phyloP scores from a whole-genome alignment of 805 yeast genomes.

The Metschnikowia reukaufii region DNA sequence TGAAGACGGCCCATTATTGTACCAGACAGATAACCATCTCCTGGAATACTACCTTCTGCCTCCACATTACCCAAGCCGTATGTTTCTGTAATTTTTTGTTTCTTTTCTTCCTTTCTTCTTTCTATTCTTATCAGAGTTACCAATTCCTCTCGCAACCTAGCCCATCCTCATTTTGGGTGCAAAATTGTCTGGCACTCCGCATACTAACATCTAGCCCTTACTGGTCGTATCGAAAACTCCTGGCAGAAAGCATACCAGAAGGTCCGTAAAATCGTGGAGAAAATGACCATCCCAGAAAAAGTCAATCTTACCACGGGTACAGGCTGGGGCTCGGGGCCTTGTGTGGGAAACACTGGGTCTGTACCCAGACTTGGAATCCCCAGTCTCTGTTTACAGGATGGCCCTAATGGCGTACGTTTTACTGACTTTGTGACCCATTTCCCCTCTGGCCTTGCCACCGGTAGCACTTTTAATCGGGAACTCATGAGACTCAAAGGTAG shows the following conservation, averaged over 20 bases:
- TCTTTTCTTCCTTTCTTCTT: background rate
- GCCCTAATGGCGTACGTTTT: slow-evolving; percentile 59
- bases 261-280: slow-evolving; percentile 54
- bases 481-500: slow-evolving; percentile 53
- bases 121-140: too few species aligned
- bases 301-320: slow-evolving; percentile 65
- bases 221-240: slow-evolving; percentile 48
- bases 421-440: slow-evolving; percentile 57
- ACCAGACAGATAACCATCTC: slow-evolving; percentile 29
- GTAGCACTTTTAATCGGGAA: slow-evolving; percentile 55
- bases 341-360: slow-evolving; percentile 61
- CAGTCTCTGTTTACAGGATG: slow-evolving; percentile 59
- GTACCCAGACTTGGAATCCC: slow-evolving; percentile 56
- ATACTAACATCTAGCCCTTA: slow-evolving; percentile 29
- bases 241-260: slow-evolving; percentile 60
- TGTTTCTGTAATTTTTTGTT: slow-evolving; percentile 16
- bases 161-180: slow-evolving; percentile 3
- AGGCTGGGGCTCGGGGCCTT: slow-evolving; percentile 63
- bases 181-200: background rate
- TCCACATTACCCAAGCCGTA: slow-evolving; percentile 40
- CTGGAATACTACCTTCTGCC: slow-evolving; percentile 28
- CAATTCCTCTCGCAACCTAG: too few species aligned
- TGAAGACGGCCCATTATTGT: slow-evolving; percentile 32
- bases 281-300: slow-evolving; percentile 57
- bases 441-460: slow-evolving; percentile 61